A percentile compares a stretch with the other conserved stretches of the same genome.
phyloP scores from a whole-genome alignment of 768 basidiomycete genomes.

The Tricholoma hemisulphureum region DNA sequence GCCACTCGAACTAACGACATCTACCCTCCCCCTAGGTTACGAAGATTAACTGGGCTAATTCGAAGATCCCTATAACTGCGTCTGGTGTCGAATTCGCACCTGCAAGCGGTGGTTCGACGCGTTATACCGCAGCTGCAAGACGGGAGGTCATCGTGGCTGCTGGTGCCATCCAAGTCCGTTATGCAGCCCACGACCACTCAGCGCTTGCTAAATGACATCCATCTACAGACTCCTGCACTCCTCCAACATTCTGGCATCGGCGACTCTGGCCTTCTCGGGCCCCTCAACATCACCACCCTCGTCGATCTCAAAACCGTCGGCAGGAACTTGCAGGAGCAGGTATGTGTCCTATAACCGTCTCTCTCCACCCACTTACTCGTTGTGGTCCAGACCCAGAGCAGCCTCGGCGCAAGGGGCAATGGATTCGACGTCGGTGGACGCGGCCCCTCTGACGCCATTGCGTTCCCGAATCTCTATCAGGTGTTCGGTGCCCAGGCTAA shows the following conservation, averaged over 20 bases:
- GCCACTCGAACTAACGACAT: not conserved
- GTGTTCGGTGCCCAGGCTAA: conserved; percentile 38
- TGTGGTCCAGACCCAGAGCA: conserved; percentile 38
- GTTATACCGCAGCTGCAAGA: conserved; percentile 42
- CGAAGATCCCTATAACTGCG: conserved; percentile 38
- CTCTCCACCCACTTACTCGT: not conserved
- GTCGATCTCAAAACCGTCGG: conserved; percentile 51
- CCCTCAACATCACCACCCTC: conserved; percentile 46
- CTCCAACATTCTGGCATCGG: conserved; percentile 60
- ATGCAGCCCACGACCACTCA: not conserved
- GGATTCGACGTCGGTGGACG: conserved; percentile 39
- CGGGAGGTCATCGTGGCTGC: conserved; percentile 55
- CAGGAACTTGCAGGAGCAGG: conserved; percentile 58
- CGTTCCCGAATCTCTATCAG: conserved; percentile 50
- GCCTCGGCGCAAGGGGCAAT: conserved; percentile 39
- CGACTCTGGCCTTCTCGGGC: conserved; percentile 41
- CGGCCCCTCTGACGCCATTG: conserved; percentile 50
- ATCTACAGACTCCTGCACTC: conserved; percentile 42
- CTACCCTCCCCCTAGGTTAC: conserved; percentile 35
- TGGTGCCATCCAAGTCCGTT: conserved; percentile 44
- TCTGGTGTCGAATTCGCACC: conserved; percentile 48
- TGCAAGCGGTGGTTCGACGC: conserved; percentile 33
- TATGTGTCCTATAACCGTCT: conserved; percentile 5
- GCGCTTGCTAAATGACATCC: not conserved
- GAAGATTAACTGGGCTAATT: conserved; percentile 39